Conservation (phyloP, 305 asterid genomes). For the Solanum aculeatissimum region DNA sequence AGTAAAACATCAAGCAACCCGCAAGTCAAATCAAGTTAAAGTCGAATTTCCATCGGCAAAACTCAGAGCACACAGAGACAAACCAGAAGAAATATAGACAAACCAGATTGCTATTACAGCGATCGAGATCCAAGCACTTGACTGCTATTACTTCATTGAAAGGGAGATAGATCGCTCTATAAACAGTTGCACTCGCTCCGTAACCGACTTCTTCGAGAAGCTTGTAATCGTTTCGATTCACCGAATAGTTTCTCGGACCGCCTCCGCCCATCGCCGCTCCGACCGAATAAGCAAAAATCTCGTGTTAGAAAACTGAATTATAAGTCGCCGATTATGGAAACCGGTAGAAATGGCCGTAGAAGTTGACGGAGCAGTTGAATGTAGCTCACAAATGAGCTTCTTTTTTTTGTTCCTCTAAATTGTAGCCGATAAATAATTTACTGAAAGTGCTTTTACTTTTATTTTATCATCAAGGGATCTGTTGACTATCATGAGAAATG, state of each 20-base stretch:
- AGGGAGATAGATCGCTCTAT: conserved; percentile 86
- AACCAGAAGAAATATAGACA: conserved; percentile 10
- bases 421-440: conserved; percentile 3
- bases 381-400: conserved; percentile 3
- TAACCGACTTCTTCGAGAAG: conserved; percentile 85
- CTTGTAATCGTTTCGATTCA: conserved; percentile 62
- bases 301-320: conserved; percentile 14
- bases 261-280: conserved; percentile 29
- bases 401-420: background rate
- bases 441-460: background rate
- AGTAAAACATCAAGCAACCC: background rate
- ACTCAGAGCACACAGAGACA: background rate
- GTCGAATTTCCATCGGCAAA: background rate
- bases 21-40: background rate
- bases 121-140: conserved; percentile 99
- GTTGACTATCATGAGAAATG: conserved; percentile 13
- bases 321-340: background rate
- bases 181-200: conserved; percentile 96
- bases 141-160: conserved; percentile 79
- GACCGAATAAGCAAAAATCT: conserved; percentile 13
- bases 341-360: background rate
- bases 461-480: background rate
- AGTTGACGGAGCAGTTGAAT: conserved; percentile 10
- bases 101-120: conserved; percentile 97
- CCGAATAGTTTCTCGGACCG: conserved; percentile 43